phyloP scores from a whole-genome alignment of 176 grass and related monocot species.

The Triticum aestivum region DNA sequence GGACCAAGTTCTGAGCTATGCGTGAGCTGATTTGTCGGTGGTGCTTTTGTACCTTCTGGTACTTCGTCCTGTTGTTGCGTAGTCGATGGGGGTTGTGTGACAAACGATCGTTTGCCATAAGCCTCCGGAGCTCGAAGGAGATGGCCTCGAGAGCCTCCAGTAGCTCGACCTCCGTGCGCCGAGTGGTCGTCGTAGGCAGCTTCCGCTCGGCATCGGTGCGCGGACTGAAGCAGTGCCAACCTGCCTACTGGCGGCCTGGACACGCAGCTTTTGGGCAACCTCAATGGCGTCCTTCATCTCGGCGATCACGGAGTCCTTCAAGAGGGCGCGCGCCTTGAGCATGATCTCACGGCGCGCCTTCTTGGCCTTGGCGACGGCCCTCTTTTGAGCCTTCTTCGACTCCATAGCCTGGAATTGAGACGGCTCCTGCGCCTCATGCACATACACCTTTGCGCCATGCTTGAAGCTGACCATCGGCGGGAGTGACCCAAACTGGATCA shows the following conservation, averaged over 20 bases:
- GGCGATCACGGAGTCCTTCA: not conserved
- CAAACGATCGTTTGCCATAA: not conserved
- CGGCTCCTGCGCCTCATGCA: too few species aligned
- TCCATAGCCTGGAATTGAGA: not conserved
- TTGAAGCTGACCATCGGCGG: too few species aligned
- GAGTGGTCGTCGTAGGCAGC: not conserved
- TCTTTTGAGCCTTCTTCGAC: not conserved
- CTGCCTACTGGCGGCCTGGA: not conserved
- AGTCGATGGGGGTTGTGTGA: not conserved
- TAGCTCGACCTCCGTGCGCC: not conserved
- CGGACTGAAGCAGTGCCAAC: accelerated
- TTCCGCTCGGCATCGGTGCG: accelerated
- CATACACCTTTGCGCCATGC: too few species aligned
- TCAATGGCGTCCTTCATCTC: not conserved
- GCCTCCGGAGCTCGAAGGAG: not conserved
- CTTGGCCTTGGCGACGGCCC: not conserved
- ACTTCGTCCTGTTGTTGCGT: not conserved
- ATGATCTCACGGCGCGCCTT: not conserved
- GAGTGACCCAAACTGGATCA: too few species aligned
- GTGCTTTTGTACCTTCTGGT: not conserved
- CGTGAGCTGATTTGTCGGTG: too few species aligned
- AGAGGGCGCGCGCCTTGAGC: not conserved
- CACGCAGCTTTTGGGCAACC: not conserved
- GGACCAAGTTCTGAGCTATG: too few species aligned
- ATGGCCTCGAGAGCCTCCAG: not conserved